phyloP scores from a whole-genome alignment of 2,329 filamentous ascomycete species.

The Talaromyces sp. region DNA sequence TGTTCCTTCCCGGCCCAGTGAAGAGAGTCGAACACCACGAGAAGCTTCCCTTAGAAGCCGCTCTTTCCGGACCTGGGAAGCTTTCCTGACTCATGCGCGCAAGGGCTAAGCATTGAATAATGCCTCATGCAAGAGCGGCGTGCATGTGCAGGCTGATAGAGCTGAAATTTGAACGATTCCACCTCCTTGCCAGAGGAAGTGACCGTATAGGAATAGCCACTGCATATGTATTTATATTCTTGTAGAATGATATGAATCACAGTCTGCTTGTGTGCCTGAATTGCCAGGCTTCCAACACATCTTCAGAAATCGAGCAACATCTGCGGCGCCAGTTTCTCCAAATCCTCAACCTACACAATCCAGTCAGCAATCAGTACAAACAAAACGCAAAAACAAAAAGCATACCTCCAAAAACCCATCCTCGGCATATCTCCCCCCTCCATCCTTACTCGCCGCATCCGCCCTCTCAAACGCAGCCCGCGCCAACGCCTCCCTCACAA shows the following conservation, averaged over 20 bases:
- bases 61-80: neutral
- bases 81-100: neutral
- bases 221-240: neutral
- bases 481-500: conserved; percentile 84
- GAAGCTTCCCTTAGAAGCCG: neutral
- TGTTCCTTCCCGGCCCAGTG: neutral
- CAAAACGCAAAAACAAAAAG: conserved; percentile 19
- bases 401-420: conserved; percentile 72
- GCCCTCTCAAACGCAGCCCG: conserved; percentile 69
- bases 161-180: neutral
- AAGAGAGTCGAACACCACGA: neutral
- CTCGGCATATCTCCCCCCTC: conserved; percentile 36
- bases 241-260: too few species aligned
- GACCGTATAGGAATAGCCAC: neutral
- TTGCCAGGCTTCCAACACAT: neutral
- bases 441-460: conserved; percentile 28
- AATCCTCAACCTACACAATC: conserved; percentile 68
- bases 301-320: conserved; percentile 76
- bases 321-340: conserved; percentile 84
- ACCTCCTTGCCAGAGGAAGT: neutral
- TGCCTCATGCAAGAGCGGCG: neutral
- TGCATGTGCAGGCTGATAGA: neutral
- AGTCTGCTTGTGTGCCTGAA: neutral
- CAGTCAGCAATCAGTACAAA: neutral
- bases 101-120: neutral